These are phyloP conservation scores for Fomitopsis palustris DNA, from an alignment of 1,284 basidiomycete species.

Conservation along the genomic window DNA sequence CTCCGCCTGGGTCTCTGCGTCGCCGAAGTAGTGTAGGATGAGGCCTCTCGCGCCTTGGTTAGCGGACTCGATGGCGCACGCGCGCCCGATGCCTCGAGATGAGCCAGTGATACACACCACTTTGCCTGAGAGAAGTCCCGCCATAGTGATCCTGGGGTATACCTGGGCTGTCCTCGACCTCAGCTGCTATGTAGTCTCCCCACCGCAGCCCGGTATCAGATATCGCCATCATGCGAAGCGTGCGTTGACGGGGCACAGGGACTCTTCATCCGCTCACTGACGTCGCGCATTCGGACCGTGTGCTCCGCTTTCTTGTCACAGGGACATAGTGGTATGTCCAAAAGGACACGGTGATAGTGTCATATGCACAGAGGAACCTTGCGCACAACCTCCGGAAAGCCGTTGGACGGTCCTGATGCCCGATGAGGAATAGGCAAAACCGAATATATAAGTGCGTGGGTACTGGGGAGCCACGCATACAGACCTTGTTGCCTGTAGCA, in stretches of 20 bases:
- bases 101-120: constrained; percentile 74
- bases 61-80: constrained; percentile 62
- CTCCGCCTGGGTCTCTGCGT: constrained; percentile 52
- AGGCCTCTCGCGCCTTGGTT: constrained; percentile 67
- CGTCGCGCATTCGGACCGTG: constrained; percentile 13
- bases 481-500: background rate
- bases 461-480: background rate
- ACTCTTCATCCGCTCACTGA: background rate
- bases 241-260: background rate
- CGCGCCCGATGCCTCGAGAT: constrained; percentile 78
- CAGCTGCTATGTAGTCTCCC: background rate
- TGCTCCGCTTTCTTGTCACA: constrained; percentile 21
- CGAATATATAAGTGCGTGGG: background rate
- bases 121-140: constrained; percentile 51
- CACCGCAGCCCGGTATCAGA: background rate
- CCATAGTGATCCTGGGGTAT: constrained; percentile 7
- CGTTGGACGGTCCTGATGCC: constrained; percentile 5
- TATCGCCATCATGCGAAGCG: background rate
- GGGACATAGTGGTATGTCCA: constrained; percentile 14
- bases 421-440: background rate
- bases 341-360: constrained; percentile 5
- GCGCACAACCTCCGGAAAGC: background rate
- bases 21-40: constrained; percentile 71
- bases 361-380: constrained; percentile 1
- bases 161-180: background rate